Conservation (phyloP, 306 rosid genomes). For the Arachis stenosperma region DNA sequence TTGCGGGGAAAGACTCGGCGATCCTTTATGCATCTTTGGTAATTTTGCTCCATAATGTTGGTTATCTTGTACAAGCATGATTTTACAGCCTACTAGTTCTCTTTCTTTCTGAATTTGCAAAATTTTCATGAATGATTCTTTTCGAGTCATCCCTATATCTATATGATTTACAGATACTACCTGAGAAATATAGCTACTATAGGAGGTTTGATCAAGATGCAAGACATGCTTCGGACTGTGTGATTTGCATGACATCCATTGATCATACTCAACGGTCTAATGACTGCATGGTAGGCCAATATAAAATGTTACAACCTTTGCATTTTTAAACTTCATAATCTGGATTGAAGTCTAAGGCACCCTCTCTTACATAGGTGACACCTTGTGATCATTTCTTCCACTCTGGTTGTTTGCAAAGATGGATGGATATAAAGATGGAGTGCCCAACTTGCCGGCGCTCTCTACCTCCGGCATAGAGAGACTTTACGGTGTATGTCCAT, state of each 20-base stretch:
- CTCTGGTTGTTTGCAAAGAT: conserved; percentile 95
- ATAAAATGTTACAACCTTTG: conserved; percentile 9
- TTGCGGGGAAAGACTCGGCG: too few relatives aligned
- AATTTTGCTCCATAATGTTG: too few relatives aligned
- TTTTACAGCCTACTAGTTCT: conserved; percentile 4
- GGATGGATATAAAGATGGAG: conserved; percentile 99
- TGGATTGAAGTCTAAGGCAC: conserved; percentile 34
- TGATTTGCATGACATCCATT: conserved; percentile 92
- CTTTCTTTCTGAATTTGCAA: conserved; percentile 7
- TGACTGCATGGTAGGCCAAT: conserved; percentile 81
- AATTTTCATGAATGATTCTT: conserved; percentile 12
- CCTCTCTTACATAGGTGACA: conserved; percentile 65
- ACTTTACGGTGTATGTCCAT: conserved; percentile 50
- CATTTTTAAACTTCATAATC: conserved; percentile 26
- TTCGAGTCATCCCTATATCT: conserved; percentile 30
- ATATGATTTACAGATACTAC: conserved; percentile 72
- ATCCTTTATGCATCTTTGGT: too few relatives aligned
- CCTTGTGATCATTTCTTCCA: conserved; percentile 99
- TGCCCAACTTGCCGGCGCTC: conserved; percentile 99
- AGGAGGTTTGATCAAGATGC: conserved; percentile 70
- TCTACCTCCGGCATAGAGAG: conserved; percentile 77
- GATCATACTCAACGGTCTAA: conserved; percentile 67
- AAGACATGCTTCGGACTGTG: conserved; percentile 78
- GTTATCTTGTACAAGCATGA: too few relatives aligned
- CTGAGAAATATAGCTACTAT: conserved; percentile 90